These are phyloP conservation scores for Aspergillus thermomutatus DNA, from an alignment of 2,329 filamentous ascomycete genomes.

Conservation along the genomic window DNA sequence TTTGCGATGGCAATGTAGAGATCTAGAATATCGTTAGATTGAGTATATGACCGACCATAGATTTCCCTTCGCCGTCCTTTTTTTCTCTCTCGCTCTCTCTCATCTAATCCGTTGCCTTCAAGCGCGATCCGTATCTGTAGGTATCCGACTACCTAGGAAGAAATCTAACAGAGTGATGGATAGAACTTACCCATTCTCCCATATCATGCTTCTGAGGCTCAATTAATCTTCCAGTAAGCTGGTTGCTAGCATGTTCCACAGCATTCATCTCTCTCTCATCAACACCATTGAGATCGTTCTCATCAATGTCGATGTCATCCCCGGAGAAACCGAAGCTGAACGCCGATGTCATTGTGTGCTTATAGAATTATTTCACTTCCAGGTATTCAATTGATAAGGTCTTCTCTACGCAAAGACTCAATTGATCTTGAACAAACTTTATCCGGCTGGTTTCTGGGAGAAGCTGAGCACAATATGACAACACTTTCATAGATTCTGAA, in stretches of 20 bases:
- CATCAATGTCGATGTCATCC: conserved; percentile 55
- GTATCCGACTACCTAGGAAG: not conserved
- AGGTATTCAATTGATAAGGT: too few relatives aligned
- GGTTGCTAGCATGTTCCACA: conserved; percentile 6
- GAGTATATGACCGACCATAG: not conserved
- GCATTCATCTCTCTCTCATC: conserved; percentile 9
- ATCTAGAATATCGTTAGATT: conserved; percentile 40
- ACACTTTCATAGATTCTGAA: not conserved
- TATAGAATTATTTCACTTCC: not conserved
- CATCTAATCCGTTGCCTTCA: not conserved
- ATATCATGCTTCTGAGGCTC: conserved; percentile 42
- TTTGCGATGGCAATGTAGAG: conserved; percentile 54
- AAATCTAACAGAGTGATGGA: not conserved
- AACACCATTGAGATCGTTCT: conserved; percentile 25
- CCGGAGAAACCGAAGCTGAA: conserved; percentile 60
- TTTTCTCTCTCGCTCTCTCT: not conserved
- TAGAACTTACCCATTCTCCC: conserved; percentile 46
- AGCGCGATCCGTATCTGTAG: not conserved
- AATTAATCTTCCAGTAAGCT: conserved; percentile 29
- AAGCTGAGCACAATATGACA: not conserved
- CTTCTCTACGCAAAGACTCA: not conserved
- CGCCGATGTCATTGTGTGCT: conserved; percentile 25
- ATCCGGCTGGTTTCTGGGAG: not conserved
- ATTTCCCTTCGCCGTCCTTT: not conserved
- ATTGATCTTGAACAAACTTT: not conserved